Evolutionary conservation across 73 alveolate species (phyloP).

Genomic region (Paramecium caudatum): DNA sequence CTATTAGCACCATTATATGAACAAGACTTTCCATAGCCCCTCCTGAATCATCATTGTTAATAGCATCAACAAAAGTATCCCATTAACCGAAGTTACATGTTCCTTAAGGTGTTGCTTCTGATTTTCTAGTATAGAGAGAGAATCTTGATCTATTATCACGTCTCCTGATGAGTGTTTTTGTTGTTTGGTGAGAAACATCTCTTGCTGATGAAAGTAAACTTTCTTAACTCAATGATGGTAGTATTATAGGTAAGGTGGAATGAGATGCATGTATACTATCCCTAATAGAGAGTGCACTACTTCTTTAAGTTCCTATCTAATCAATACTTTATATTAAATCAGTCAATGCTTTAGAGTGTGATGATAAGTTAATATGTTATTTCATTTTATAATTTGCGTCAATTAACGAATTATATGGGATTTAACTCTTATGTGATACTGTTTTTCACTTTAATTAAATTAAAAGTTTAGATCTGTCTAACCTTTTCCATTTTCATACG

Average conservation of each 20-base stretch:
- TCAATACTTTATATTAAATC: neutral
- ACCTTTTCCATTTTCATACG: neutral
- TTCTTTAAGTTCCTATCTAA: neutral
- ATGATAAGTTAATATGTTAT: neutral
- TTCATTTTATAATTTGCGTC: neutral
- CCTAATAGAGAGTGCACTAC: no score
- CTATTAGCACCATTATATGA: constrained; percentile 3
- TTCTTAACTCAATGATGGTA: constrained; percentile 8
- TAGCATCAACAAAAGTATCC: constrained; percentile 13
- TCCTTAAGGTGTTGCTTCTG: neutral
- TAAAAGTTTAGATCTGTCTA: constrained; percentile 67
- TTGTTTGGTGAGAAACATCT: neutral
- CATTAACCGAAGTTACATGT: neutral
- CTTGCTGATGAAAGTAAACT: constrained; percentile 24
- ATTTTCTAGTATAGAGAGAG: neutral
- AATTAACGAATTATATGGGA: neutral
- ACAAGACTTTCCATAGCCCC: neutral
- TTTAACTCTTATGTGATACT: neutral
- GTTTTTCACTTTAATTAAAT: neutral
- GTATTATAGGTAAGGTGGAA: neutral
- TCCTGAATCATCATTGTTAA: constrained; percentile 17
- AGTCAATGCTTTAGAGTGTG: neutral
- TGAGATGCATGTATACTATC: no score
- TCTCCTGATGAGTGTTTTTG: neutral
- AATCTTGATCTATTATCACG: neutral